A percentile compares a stretch with the other conserved stretches of the same genome.
Evolutionary conservation across 2,329 filamentous ascomycete genomes (phyloP).

Genomic region (Cytospora leucostoma): DNA sequence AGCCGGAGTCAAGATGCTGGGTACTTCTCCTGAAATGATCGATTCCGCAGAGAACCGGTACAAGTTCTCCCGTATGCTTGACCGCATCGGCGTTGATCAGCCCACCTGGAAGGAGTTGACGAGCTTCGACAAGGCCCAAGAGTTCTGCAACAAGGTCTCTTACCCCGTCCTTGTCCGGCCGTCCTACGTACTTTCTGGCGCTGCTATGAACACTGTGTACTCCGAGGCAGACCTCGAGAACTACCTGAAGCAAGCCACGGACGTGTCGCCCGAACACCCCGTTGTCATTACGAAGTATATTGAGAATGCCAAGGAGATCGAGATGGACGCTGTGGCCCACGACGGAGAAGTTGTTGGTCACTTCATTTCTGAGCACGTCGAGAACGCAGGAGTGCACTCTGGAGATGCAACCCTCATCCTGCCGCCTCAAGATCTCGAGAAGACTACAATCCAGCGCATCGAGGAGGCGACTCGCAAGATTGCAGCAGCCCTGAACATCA

Average conservation of each 20-base stretch:
- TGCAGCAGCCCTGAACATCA: constrained; percentile 88
- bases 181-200: constrained; percentile 94
- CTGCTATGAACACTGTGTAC: constrained; percentile 99
- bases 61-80: constrained; percentile 98
- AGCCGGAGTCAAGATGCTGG: constrained; percentile 86
- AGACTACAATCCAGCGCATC: constrained; percentile 85
- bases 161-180: constrained; percentile 95
- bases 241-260: constrained; percentile 86
- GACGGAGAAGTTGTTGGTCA: constrained; percentile 89
- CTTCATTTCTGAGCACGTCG: constrained; percentile 97
- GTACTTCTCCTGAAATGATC: constrained; percentile 98
- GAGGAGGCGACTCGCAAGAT: constrained; percentile 96
- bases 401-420: constrained; percentile 95
- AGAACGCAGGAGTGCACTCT: constrained; percentile 97
- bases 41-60: constrained; percentile 96
- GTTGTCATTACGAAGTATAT: constrained; percentile 99
- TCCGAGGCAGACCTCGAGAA: constrained; percentile 87
- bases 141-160: constrained; percentile 83
- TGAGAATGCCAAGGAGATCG: constrained; percentile 98
- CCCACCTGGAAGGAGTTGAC: constrained; percentile 98
- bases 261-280: constrained; percentile 92
- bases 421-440: constrained; percentile 88
- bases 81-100: constrained; percentile 92
- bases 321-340: constrained; percentile 96
- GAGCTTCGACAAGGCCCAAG: constrained; percentile 84